Evolutionary conservation across 2,329 filamentous ascomycete species (phyloP).

Genomic region (Hymenoscyphus scutula): DNA sequence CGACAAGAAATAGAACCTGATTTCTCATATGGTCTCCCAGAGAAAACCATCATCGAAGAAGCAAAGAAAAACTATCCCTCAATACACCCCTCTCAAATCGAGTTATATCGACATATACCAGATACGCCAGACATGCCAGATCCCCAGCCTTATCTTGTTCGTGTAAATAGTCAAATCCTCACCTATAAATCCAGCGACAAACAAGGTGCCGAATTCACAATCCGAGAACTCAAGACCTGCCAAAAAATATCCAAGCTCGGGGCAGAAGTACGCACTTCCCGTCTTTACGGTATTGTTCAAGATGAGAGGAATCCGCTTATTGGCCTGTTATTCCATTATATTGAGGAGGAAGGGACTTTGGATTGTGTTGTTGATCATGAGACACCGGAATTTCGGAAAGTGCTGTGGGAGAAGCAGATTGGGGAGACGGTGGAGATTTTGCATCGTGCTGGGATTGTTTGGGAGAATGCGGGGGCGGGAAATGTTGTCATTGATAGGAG

Average conservation of each 20-base stretch:
- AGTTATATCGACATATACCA: too few species aligned
- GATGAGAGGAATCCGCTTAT: conserved; percentile 20
- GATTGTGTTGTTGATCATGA: conserved; percentile 17
- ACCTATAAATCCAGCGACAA: conserved; percentile 17
- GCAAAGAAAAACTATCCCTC: too few species aligned
- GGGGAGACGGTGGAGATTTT: conserved; percentile 11
- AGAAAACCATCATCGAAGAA: too few species aligned
- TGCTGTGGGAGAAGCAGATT: conserved; percentile 28
- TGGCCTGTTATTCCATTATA: conserved; percentile 25
- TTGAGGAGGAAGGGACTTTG: conserved; percentile 23
- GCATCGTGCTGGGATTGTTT: conserved; percentile 20
- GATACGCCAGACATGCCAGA: too few species aligned
- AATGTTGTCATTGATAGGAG: conserved; percentile 20
- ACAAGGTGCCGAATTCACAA: conserved; percentile 15
- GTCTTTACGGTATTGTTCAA: conserved; percentile 21
- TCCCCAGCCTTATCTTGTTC: too few species aligned
- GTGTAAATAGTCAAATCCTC: conserved; percentile 17
- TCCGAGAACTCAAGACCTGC: conserved; percentile 22
- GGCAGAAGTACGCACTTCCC: conserved; percentile 20
- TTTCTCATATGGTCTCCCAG: background rate
- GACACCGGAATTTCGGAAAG: conserved; percentile 18
- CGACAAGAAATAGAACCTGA: conserved; percentile 14
- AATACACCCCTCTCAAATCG: too few species aligned
- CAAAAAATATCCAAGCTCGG: conserved; percentile 19
- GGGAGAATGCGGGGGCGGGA: conserved; percentile 24